Conservation (phyloP, 129 eudicot species). For the Helianthus tuberosus region DNA sequence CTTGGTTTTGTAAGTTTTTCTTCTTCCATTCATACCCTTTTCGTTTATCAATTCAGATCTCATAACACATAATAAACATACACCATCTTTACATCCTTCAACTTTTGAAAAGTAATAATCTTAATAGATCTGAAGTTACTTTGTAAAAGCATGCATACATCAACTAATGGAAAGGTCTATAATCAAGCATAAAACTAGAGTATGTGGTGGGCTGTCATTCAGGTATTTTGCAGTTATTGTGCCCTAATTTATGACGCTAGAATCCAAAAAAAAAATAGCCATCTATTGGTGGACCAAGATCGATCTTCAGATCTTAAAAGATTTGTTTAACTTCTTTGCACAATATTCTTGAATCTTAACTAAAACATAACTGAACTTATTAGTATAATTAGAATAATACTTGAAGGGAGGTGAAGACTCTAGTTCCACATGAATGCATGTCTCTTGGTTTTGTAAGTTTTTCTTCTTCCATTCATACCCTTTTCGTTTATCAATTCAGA, state of each 20-base stretch:
- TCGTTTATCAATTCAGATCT: neutral
- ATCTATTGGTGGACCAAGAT: neutral
- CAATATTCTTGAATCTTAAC: too few relatives aligned
- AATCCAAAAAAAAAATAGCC: neutral
- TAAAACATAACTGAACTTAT: too few relatives aligned
- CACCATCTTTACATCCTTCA: neutral
- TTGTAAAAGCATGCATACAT: neutral
- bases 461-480: too few relatives aligned
- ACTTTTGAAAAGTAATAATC: neutral
- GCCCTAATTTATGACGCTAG: neutral
- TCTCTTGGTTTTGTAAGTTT: too few relatives aligned
- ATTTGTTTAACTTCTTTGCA: neutral
- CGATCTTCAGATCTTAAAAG: neutral
- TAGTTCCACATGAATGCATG: too few relatives aligned
- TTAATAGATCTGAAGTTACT: neutral
- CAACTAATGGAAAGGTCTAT: neutral
- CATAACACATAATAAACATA: neutral
- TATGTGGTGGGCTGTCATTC: neutral
- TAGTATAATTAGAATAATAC: too few relatives aligned
- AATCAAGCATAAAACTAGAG: neutral
- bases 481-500: neutral
- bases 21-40: too few relatives aligned
- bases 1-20: too few relatives aligned
- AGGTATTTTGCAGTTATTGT: slow-evolving; percentile 1
- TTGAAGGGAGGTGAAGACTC: too few relatives aligned